phyloP scores from a whole-genome alignment of 2,329 filamentous ascomycete genomes.

The Talaromyces verruculosus region DNA sequence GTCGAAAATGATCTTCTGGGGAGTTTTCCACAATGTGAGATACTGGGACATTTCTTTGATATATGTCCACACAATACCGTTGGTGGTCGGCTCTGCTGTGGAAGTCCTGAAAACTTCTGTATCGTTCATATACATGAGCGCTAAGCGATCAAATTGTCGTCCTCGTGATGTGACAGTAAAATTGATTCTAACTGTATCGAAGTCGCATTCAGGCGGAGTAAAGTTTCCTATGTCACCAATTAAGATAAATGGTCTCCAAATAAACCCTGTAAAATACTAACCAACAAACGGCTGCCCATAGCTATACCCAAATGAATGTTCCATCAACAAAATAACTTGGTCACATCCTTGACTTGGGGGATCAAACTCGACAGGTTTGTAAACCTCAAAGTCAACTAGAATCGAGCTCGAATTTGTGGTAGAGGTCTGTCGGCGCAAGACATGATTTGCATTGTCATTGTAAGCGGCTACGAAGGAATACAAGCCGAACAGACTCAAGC shows the following conservation, averaged over 20 bases:
- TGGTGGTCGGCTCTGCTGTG: constrained; percentile 71
- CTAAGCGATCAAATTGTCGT: constrained; percentile 74
- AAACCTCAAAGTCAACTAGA: constrained; percentile 62
- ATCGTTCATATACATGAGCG: constrained; percentile 72
- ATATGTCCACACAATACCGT: constrained; percentile 73
- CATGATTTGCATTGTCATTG: background rate
- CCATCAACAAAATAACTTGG: constrained; percentile 60
- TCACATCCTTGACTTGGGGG: constrained; percentile 32
- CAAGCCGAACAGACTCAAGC: constrained; percentile 15
- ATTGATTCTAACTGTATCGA: constrained; percentile 74
- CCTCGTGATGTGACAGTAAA: constrained; percentile 71
- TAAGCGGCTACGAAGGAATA: constrained; percentile 18
- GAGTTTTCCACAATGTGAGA: constrained; percentile 64
- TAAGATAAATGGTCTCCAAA: constrained; percentile 17
- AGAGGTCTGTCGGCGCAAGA: constrained; percentile 7
- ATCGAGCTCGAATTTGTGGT: constrained; percentile 14
- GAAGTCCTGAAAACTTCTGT: constrained; percentile 81
- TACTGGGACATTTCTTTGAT: constrained; percentile 77
- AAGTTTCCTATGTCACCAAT: constrained; percentile 55
- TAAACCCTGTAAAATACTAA: constrained; percentile 37
- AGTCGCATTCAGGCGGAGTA: constrained; percentile 65
- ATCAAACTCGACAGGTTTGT: constrained; percentile 61
- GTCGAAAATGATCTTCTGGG: constrained; percentile 77
- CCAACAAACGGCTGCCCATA: constrained; percentile 74
- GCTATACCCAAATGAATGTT: constrained; percentile 68